phyloP scores from a whole-genome alignment of 2,329 filamentous ascomycete genomes.

The Aspergillus fructus region DNA sequence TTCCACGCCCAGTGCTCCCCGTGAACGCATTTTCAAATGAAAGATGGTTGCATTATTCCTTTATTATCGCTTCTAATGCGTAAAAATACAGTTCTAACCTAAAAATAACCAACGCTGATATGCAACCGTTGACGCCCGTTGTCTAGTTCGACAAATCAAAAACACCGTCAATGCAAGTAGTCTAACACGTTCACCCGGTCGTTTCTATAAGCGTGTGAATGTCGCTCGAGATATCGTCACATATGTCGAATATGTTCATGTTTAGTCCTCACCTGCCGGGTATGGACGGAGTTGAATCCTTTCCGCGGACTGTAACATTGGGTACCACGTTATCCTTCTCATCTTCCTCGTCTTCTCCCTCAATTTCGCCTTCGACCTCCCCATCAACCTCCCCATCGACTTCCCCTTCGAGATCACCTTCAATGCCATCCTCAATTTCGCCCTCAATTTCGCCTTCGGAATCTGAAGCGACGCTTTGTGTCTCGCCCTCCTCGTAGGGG shows the following conservation, averaged over 20 bases:
- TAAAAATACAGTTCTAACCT: conserved; percentile 3
- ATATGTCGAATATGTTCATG: conserved; percentile 9
- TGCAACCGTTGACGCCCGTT: conserved; percentile 8
- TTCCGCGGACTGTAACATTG: not conserved
- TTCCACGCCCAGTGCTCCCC: too few species aligned
- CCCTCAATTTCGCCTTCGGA: conserved; percentile 17
- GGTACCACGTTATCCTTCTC: not conserved
- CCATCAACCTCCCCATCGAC: not conserved
- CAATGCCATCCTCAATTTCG: too few species aligned
- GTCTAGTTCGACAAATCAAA: not conserved
- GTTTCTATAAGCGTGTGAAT: not conserved
- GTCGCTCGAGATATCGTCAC: conserved; percentile 4
- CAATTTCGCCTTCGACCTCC: not conserved
- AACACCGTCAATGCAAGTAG: conserved; percentile 12
- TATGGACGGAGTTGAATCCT: conserved; percentile 3
- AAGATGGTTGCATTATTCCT: too few species aligned
- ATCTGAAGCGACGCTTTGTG: conserved; percentile 30
- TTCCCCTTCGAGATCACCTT: conserved; percentile 7
- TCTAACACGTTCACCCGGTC: not conserved
- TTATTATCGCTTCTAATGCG: not conserved
- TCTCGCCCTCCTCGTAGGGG: conserved; percentile 49
- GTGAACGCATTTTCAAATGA: too few species aligned
- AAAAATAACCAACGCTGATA: conserved; percentile 6
- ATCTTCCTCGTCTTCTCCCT: not conserved
- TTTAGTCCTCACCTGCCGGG: not conserved